phyloP scores from a whole-genome alignment of 176 grass and related monocot genomes.

The Aegilops umbellulata region DNA sequence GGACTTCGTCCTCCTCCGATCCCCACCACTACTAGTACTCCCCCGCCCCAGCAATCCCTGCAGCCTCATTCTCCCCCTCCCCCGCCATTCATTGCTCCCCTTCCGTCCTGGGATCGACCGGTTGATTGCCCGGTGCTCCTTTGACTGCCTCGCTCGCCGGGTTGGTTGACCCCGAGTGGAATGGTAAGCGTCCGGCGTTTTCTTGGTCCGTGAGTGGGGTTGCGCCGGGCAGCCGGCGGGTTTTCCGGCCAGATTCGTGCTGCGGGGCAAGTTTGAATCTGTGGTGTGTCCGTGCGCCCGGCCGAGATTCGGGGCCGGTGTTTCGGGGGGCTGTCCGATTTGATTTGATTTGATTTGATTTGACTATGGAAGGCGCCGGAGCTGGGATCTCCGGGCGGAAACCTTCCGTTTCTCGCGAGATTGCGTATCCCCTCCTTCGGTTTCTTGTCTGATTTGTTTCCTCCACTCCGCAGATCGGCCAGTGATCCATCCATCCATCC shows the following conservation, averaged over 20 bases:
- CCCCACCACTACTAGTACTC: not conserved
- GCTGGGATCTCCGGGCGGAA: not conserved
- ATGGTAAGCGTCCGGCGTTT: not conserved
- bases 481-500: not conserved
- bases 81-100: not conserved
- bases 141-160: not conserved
- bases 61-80: not conserved
- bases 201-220: no score
- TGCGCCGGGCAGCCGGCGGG: no score
- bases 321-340: conserved; percentile 7
- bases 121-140: not conserved
- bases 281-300: not conserved
- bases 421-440: not conserved
- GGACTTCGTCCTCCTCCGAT: conserved; percentile 25
- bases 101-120: not conserved
- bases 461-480: conserved; percentile 21
- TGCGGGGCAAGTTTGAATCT: not conserved
- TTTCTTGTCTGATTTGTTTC: not conserved
- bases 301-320: conserved; percentile 11
- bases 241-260: not conserved
- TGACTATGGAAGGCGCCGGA: not conserved
- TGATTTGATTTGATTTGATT: conserved; percentile 24
- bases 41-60: not conserved
- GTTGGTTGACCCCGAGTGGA: not conserved
- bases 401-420: not conserved